Base-by-base conservation (phyloP, 495 filamentous ascomycete species). In the Hypomontagnella submonticulosa region DNA sequence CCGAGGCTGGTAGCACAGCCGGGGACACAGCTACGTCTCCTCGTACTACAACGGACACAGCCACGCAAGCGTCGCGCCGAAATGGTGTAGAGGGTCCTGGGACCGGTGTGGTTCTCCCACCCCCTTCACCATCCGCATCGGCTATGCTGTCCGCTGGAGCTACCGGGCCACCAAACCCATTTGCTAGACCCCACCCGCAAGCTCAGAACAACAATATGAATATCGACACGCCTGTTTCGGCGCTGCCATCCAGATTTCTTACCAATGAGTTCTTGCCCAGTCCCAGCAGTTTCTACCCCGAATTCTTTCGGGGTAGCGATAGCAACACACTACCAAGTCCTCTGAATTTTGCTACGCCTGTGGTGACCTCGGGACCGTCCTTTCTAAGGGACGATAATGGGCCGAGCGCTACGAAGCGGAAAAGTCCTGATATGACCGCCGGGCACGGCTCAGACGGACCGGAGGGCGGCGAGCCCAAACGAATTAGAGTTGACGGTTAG, bases 141-240 rank as follows among this genome's bases (percentile, higher is more conserved):
- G 86, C 91, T 2, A 83, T 98, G 23, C 80, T 97, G 44, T 96
- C 92, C 54, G 95, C 95, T 2, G 96, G 96, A 11, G 96, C 96
- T 4, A 89, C 88, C 54, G 95, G 95, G 0, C 95, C 95, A 16
- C 91, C 92, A 4, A 99, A 99, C 78, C 95, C 95, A 2, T 99
- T 98, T 74, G 95, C 96, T 1, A 84, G 93, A 40, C 95, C 93
- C 4, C 80, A 81, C 37, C 89, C 90, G 4, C 75, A 87, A 72
- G 73, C 85, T 38, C 87, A 84, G 63, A 87, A 81, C 54, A 85
- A 79, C 51, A 87, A 85, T 56, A 91, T 90, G 73, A 89, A 91
- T 63, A 93, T 93, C 61, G 93, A 97, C 68, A 98, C 95, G 3
- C 95, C 95, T 0, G 93, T 97, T n/a, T 97, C 94, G n/a, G 94